phyloP scores from a whole-genome alignment of 495 filamentous ascomycete genomes.

The Penicillium nucicola region DNA sequence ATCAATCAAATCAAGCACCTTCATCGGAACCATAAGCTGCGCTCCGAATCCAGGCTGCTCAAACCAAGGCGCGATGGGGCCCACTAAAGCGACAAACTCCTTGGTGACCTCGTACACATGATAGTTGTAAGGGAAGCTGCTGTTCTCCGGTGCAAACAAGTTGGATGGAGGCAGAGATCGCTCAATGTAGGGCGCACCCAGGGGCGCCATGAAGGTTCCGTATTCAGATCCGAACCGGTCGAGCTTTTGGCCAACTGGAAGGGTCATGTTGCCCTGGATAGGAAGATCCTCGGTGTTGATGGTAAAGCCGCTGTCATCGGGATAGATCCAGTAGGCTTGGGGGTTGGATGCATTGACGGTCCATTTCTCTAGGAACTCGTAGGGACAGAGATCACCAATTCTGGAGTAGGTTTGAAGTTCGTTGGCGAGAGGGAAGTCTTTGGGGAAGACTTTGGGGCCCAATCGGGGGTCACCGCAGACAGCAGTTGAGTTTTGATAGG shows the following conservation, averaged over 20 bases:
- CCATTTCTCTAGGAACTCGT: slow-evolving; percentile 46
- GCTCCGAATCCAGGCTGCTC: slow-evolving; percentile 56
- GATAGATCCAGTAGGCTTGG: slow-evolving; percentile 33
- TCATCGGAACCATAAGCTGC: slow-evolving; percentile 34
- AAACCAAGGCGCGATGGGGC: slow-evolving; percentile 55
- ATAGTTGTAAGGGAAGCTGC: slow-evolving; percentile 51
- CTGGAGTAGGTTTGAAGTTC: slow-evolving; percentile 41
- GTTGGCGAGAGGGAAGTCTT: slow-evolving; percentile 32
- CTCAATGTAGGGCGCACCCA: slow-evolving; percentile 51
- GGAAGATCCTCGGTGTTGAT: slow-evolving; percentile 23
- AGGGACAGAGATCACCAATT: slow-evolving; percentile 47
- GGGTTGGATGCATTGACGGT: slow-evolving; percentile 24
- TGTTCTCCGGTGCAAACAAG: slow-evolving; percentile 33
- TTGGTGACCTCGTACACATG: slow-evolving; percentile 49
- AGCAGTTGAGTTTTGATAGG: slow-evolving; percentile 32
- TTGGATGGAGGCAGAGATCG: slow-evolving; percentile 51
- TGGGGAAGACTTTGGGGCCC: slow-evolving; percentile 43
- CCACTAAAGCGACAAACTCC: slow-evolving; percentile 40
- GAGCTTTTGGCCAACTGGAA: slow-evolving; percentile 44
- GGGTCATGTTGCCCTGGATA: slow-evolving; percentile 45
- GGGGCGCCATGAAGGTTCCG: slow-evolving; percentile 42
- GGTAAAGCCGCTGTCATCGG: slow-evolving; percentile 41
- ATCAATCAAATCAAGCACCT: slow-evolving; percentile 20
- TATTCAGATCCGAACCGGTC: slow-evolving; percentile 54
- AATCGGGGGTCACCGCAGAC: slow-evolving; percentile 53